Evolutionary conservation across 2,329 filamentous ascomycete species (phyloP), one percentile per base, ranked within the genome.

Genomic region (Fusarium secorum): DNA sequence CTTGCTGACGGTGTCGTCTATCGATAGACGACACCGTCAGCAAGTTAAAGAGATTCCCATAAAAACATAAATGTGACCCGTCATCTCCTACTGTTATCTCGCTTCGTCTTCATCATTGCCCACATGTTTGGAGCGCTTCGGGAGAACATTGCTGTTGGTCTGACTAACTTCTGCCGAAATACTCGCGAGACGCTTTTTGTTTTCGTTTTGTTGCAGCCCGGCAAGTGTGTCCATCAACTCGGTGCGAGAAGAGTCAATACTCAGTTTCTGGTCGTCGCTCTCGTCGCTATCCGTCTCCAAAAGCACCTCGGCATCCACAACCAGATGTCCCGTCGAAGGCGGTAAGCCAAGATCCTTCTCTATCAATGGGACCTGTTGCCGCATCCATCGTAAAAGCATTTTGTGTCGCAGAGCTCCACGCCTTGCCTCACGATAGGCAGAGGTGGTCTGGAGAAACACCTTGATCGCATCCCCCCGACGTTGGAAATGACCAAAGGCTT

Each of bases 361-460:
- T 8, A 77, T 68, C 30, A 71, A 18, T 7, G 68, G 56, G 26
- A 71, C 38, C 35, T 76, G 73, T 32, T 74, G 51, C 18, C 56
- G 38, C 10, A 61, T 51, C 75, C 75, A 77, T 20, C 39, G 33
- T 30, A 77, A 51, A 22, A 77, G 63, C 5, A 71, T 41, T 22
- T 60, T 62, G n/a, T 74, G 73, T 4, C 72, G 65, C 28, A 60
- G 63, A 11, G 70, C 66, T 15, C 51, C 59, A 11, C 48, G 35
- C 48, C 71, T 64, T 14, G 63, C 63, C 24, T 57, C 53, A 51
- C 66, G 58, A 38, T 74, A 75, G 6, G 41, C 35, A 14, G 41
- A 49, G 14, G 73, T 75, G 17, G 44, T 15, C 13, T 39, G 22
- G 15, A 38, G 28, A 30, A 59, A 75, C 20, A 33, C 42, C 3